phyloP scores from a whole-genome alignment of 2,329 filamentous ascomycete species.

The Rhynchosporium secalis region DNA sequence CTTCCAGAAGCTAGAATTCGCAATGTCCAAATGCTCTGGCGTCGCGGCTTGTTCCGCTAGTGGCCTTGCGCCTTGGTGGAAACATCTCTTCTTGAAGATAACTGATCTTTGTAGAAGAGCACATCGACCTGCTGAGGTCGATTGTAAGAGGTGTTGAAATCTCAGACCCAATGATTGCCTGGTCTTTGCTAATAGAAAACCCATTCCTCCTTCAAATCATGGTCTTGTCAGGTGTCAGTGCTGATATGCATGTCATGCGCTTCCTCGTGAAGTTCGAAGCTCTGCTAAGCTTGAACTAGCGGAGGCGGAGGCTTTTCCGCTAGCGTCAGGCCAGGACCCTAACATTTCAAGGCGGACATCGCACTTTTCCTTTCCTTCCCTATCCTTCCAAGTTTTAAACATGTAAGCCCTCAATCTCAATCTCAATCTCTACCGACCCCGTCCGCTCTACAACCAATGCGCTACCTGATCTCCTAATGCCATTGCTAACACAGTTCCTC shows the following conservation, averaged over 20 bases:
- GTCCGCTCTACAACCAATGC: neutral
- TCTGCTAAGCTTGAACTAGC: conserved; percentile 33
- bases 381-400: conserved; percentile 99
- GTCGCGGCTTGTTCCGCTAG: conserved; percentile 11
- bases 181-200: conserved; percentile 21
- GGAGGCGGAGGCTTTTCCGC: conserved; percentile 16
- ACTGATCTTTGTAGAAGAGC: neutral
- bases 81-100: conserved; percentile 17
- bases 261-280: conserved; percentile 15
- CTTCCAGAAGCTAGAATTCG: conserved; percentile 27
- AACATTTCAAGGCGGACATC: conserved; percentile 34
- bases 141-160: conserved; percentile 6
- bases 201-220: conserved; percentile 31
- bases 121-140: conserved; percentile 3
- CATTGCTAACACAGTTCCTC: conserved; percentile 38
- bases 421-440: neutral
- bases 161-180: conserved; percentile 13
- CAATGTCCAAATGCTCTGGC: neutral
- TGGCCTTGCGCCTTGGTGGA: conserved; percentile 21
- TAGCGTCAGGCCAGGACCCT: conserved; percentile 22
- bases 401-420: conserved; percentile 62
- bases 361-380: conserved; percentile 55
- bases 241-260: neutral
- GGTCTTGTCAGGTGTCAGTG: neutral
- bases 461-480: neutral